Percentiles rank a stretch among this genome's conserved stretches.
These are phyloP conservation scores for Bidens hawaiensis DNA, from an alignment of 140 eudicot genomes.

Conservation along the genomic window DNA sequence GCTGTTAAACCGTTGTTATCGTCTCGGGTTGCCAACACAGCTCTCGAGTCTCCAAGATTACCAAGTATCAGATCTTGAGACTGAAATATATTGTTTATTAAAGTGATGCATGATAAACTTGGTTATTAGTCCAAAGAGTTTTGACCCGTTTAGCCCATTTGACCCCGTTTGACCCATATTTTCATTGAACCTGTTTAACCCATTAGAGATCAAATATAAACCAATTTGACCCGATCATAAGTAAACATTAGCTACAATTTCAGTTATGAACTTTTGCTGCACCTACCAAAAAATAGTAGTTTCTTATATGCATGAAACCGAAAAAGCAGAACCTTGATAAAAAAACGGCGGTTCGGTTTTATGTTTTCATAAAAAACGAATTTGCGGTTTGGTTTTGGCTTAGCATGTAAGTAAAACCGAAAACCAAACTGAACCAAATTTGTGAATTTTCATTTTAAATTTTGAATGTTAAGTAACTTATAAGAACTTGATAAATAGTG, in stretches of 20 bases:
- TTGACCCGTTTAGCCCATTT: too few relatives aligned
- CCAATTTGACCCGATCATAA: background rate
- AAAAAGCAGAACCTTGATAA: too few relatives aligned
- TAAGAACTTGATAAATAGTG: too few relatives aligned
- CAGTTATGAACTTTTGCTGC: background rate
- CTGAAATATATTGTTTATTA: conserved; percentile 34
- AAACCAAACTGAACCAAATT: too few relatives aligned
- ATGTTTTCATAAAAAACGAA: too few relatives aligned
- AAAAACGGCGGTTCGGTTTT: too few relatives aligned
- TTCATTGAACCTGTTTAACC: background rate
- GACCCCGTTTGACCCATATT: background rate
- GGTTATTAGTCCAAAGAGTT: background rate
- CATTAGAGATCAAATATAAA: background rate
- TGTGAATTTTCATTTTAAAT: too few relatives aligned
- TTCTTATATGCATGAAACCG: too few relatives aligned
- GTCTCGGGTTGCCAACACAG: conserved; percentile 75
- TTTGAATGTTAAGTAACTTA: too few relatives aligned
- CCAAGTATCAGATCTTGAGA: conserved; percentile 83
- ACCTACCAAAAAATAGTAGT: background rate
- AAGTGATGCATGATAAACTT: background rate
- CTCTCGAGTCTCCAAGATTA: conserved; percentile 93
- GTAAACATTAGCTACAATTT: too few relatives aligned
- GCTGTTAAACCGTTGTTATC: conserved; percentile 60
- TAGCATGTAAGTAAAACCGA: too few relatives aligned
- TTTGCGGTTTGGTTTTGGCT: too few relatives aligned